Evolutionary conservation across 2,329 filamentous ascomycete species (phyloP).

Genomic region (Calonectria pauciramosa): DNA sequence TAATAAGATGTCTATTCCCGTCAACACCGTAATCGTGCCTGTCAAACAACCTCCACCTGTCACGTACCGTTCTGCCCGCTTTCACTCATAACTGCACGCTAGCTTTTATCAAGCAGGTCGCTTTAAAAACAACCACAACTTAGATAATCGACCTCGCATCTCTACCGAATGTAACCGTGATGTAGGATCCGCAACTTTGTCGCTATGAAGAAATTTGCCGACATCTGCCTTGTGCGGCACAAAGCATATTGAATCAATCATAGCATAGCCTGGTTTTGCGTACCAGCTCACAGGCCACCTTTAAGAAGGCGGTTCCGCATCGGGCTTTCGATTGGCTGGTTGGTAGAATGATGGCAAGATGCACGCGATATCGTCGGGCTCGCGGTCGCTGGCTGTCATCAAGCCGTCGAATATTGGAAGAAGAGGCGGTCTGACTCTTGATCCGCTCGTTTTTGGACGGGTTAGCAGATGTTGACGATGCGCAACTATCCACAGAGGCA

Average conservation of each 20-base stretch:
- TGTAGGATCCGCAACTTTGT: not conserved
- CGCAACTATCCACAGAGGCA: not conserved
- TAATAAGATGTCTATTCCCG: too few species aligned
- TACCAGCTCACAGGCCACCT: not conserved
- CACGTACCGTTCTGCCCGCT: too few species aligned
- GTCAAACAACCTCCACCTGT: too few species aligned
- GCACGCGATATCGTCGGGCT: not conserved
- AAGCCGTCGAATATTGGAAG: not conserved
- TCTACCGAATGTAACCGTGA: not conserved
- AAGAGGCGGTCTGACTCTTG: not conserved
- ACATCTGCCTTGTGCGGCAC: not conserved
- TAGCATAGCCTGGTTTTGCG: not conserved
- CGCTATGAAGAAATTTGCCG: not conserved
- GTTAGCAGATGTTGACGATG: not conserved
- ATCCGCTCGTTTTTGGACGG: not conserved
- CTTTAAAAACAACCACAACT: not conserved
- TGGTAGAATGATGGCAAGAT: not conserved
- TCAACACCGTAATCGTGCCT: too few species aligned
- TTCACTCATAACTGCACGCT: too few species aligned
- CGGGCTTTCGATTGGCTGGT: not conserved
- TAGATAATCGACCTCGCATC: not conserved
- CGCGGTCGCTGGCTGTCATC: not conserved
- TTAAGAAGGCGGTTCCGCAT: not conserved
- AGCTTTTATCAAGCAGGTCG: not conserved
- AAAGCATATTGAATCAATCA: not conserved